Evolutionary conservation across 2,329 filamentous ascomycete genomes (phyloP).

Genomic region (Neospermospora avenae): DNA sequence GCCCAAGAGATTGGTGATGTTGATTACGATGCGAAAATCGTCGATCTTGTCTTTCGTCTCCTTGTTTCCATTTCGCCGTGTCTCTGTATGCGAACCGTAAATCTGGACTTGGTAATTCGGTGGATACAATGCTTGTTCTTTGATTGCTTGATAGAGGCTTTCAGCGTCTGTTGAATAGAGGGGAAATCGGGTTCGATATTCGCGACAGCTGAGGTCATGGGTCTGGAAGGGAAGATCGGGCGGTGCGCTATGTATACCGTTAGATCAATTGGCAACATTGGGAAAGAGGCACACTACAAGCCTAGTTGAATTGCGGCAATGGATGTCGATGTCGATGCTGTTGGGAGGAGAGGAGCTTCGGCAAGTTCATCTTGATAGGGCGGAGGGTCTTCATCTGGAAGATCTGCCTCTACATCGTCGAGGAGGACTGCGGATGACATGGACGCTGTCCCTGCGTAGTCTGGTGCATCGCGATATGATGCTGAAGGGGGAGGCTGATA

Average conservation of each 20-base stretch:
- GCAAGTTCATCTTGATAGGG: slow-evolving; percentile 19
- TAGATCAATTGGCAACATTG: neutral
- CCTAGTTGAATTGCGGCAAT: neutral
- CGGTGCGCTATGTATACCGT: slow-evolving; percentile 11
- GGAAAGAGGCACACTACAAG: neutral
- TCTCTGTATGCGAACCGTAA: slow-evolving; percentile 34
- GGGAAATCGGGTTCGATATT: slow-evolving; percentile 30
- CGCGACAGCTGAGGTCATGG: slow-evolving; percentile 23
- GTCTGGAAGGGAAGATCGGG: slow-evolving; percentile 28
- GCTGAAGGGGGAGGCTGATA: slow-evolving; percentile 1
- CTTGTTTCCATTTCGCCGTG: slow-evolving; percentile 36
- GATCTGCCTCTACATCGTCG: slow-evolving; percentile 16
- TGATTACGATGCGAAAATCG: slow-evolving; percentile 58
- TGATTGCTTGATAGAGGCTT: slow-evolving; percentile 28
- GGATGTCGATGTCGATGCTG: neutral
- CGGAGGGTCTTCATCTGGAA: slow-evolving; percentile 22
- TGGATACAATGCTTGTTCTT: slow-evolving; percentile 28
- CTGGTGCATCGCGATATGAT: slow-evolving; percentile 16
- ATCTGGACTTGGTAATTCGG: slow-evolving; percentile 32
- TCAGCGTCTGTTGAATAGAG: slow-evolving; percentile 27
- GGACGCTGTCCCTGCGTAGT: slow-evolving; percentile 20
- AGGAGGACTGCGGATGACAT: slow-evolving; percentile 22
- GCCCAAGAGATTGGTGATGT: slow-evolving; percentile 57
- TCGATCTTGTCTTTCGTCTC: slow-evolving; percentile 47
- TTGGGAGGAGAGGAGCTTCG: neutral